These are phyloP conservation scores for Trichophyton simii DNA, from an alignment of 2,329 filamentous ascomycete species.

Conservation along the genomic window DNA sequence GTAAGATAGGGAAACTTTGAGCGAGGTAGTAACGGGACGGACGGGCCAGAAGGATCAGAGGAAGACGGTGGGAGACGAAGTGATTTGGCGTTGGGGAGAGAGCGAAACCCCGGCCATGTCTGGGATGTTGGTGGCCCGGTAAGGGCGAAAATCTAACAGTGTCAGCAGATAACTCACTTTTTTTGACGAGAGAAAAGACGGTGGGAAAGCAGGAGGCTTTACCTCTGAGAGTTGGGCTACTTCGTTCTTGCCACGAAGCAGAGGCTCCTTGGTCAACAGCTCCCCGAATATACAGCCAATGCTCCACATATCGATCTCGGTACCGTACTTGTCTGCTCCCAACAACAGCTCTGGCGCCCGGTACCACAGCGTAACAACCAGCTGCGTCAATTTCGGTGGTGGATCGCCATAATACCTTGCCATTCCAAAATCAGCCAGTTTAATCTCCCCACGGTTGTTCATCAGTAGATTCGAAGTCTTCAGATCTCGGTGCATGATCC, in stretches of 20 bases:
- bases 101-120: constrained; percentile 73
- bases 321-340: constrained; percentile 61
- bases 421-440: constrained; percentile 97
- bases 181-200: not conserved
- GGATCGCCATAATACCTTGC: constrained; percentile 78
- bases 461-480: constrained; percentile 91
- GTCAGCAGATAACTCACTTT: not conserved
- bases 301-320: constrained; percentile 86
- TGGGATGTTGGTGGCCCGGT: constrained; percentile 75
- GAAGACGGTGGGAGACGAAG: constrained; percentile 50
- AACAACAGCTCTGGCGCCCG: constrained; percentile 81
- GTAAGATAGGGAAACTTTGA: constrained; percentile 74
- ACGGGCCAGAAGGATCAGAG: constrained; percentile 13
- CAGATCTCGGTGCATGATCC: constrained; percentile 86
- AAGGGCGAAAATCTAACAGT: constrained; percentile 60
- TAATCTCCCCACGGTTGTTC: constrained; percentile 87
- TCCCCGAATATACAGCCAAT: constrained; percentile 93
- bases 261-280: constrained; percentile 66
- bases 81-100: constrained; percentile 72
- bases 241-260: constrained; percentile 83
- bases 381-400: constrained; percentile 64
- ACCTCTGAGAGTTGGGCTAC: constrained; percentile 71
- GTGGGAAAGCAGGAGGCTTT: constrained; percentile 10
- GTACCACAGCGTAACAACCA: constrained; percentile 97
- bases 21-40: constrained; percentile 47